These are phyloP conservation scores for Fusarium sp. DNA, from an alignment of 2,329 filamentous ascomycete species.

Conservation along the genomic window DNA sequence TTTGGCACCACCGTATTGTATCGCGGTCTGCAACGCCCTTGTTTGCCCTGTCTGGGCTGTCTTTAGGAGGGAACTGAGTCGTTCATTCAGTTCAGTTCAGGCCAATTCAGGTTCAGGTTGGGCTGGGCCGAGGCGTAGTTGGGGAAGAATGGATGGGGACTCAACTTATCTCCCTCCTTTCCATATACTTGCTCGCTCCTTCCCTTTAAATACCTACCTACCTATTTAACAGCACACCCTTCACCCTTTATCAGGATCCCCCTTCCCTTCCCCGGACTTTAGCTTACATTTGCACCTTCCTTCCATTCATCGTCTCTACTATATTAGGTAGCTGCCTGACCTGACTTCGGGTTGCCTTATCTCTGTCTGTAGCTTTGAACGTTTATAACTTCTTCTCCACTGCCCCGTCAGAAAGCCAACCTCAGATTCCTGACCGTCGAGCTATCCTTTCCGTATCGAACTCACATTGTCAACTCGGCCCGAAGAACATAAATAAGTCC, in stretches of 20 bases:
- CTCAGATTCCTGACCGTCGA: not conserved
- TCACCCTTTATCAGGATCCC: slow-evolving; percentile 26
- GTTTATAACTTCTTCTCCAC: not conserved
- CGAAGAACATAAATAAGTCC: slow-evolving; percentile 5
- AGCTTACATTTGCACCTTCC: slow-evolving; percentile 3
- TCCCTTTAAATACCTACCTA: slow-evolving; percentile 34
- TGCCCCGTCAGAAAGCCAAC: not conserved
- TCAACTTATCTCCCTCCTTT: slow-evolving; percentile 32
- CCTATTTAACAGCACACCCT: slow-evolving; percentile 7
- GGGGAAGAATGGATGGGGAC: slow-evolving; percentile 5
- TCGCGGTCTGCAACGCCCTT: slow-evolving; percentile 22
- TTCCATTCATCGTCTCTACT: slow-evolving; percentile 11
- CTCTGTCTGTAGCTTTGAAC: not conserved
- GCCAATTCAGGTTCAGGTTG: slow-evolving; percentile 15
- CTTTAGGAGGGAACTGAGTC: slow-evolving; percentile 22
- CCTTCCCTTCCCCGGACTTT: slow-evolving; percentile 30
- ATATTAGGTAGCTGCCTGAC: not conserved
- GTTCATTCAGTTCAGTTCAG: not conserved
- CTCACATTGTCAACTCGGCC: slow-evolving; percentile 10
- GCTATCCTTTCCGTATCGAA: not conserved
- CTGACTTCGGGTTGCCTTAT: not conserved
- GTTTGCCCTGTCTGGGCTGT: slow-evolving; percentile 38
- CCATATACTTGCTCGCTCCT: slow-evolving; percentile 11
- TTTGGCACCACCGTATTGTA: slow-evolving; percentile 23
- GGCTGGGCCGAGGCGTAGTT: slow-evolving; percentile 23